These are phyloP conservation scores for Talaromyces sp. DNA, from an alignment of 2,329 filamentous ascomycete genomes.

Conservation along the genomic window DNA sequence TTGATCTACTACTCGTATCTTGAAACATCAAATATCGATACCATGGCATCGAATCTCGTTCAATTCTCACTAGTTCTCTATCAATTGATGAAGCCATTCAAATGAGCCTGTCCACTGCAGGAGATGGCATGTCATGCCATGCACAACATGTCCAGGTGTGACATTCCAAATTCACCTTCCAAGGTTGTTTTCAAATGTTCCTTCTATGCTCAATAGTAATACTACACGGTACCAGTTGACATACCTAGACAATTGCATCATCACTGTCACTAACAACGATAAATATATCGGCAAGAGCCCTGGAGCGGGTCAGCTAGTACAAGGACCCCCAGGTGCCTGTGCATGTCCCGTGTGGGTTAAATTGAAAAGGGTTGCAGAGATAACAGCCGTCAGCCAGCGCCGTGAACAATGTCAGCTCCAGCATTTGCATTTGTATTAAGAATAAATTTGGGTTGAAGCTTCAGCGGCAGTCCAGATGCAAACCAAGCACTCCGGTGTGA, in stretches of 20 bases:
- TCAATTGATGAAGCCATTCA: no score
- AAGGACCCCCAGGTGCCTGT: slow-evolving; percentile 12
- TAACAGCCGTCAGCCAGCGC: slow-evolving; percentile 8
- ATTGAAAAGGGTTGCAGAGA: slow-evolving; percentile 5
- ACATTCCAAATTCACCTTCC: no score
- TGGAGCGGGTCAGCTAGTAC: slow-evolving; percentile 14
- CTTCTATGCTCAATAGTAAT: slow-evolving; percentile 12
- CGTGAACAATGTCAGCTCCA: slow-evolving; percentile 16
- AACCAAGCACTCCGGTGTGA: slow-evolving; percentile 24
- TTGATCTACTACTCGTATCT: not conserved
- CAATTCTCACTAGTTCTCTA: no score
- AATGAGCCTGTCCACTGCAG: no score
- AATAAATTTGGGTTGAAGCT: slow-evolving; percentile 15
- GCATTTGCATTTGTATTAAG: slow-evolving; percentile 1
- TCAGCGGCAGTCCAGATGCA: slow-evolving; percentile 17
- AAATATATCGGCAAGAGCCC: slow-evolving; percentile 14
- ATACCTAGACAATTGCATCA: no score
- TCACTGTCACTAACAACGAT: not conserved
- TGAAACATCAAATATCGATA: not conserved
- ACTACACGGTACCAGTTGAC: no score
- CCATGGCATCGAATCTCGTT: no score
- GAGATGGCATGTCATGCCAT: no score
- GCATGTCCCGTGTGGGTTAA: slow-evolving; percentile 9
- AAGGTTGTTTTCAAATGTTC: no score
- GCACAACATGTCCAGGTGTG: no score